Evolutionary conservation across 2,329 filamentous ascomycete species (phyloP).

Genomic region (Corinectria fuckeliana): DNA sequence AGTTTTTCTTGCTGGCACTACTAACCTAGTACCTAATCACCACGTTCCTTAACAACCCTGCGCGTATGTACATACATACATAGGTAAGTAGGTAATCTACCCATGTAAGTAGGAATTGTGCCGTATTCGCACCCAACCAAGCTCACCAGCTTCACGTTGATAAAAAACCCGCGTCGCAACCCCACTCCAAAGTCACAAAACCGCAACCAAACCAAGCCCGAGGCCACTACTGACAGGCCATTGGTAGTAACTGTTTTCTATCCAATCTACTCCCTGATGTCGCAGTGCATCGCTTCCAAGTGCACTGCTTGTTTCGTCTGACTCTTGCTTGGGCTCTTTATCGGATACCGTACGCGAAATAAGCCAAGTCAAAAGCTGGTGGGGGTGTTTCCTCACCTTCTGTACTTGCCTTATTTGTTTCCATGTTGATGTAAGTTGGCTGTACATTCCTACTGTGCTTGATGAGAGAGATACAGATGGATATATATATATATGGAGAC

Average conservation of each 20-base stretch:
- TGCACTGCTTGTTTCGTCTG: background rate
- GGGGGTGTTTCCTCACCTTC: background rate
- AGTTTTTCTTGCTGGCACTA: background rate
- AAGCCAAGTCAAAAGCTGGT: no score
- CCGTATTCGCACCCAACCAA: conserved; percentile 10
- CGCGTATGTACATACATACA: no score
- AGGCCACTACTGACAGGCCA: no score
- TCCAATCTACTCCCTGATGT: conserved; percentile 5
- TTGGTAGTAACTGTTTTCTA: no score
- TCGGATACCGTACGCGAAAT: background rate
- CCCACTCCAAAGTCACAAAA: no score
- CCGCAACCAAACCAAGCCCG: no score
- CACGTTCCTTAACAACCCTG: no score
- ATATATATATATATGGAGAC: no score
- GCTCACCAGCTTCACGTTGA: no score
- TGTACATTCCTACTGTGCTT: no score
- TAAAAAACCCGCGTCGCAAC: no score
- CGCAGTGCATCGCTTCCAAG: conserved; percentile 14
- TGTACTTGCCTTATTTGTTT: background rate
- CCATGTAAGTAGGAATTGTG: background rate
- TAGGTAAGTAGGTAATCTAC: no score
- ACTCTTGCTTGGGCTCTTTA: background rate
- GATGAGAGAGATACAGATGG: background rate
- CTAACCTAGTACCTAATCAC: background rate
- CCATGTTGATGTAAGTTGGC: background rate